phyloP scores from a whole-genome alignment of 202 grass and related monocot species.

The Schoenoplectus triqueter region DNA sequence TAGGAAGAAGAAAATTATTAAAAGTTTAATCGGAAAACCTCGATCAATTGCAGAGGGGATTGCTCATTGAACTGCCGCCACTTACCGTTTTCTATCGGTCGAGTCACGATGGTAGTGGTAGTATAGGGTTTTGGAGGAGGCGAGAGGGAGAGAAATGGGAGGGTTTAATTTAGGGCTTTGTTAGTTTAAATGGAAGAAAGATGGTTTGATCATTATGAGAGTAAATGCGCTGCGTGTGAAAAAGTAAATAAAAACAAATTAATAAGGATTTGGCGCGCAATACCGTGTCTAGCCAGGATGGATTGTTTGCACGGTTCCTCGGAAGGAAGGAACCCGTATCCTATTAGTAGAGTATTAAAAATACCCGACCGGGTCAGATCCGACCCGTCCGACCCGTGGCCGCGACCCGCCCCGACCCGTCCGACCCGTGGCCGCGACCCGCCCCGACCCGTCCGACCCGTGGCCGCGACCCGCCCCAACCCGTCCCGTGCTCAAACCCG shows the following conservation, averaged over 20 bases:
- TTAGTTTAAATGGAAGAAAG: no score
- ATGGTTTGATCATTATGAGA: not conserved
- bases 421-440: no score
- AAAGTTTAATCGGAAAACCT: not conserved
- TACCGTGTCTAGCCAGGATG: not conserved
- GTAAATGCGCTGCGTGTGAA: not conserved
- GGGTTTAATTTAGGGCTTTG: not conserved
- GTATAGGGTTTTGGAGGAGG: not conserved
- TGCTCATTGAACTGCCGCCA: not conserved
- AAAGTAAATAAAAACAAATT: not conserved
- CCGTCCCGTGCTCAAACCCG: no score
- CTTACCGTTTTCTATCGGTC: not conserved
- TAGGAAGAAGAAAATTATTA: not conserved
- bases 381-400: no score
- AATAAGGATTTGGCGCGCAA: conserved; percentile 6
- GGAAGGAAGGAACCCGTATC: not conserved
- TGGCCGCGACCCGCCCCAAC: no score
- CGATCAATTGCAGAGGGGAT: not conserved
- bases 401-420: no score
- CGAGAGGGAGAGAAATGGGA: not conserved
- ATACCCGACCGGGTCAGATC: no score
- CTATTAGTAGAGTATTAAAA: no score
- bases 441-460: no score
- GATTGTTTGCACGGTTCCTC: not conserved
- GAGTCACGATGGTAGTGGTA: not conserved